These are phyloP conservation scores for Aureobasidium sp. DNA, from an alignment of 2,329 filamentous ascomycete genomes.

Conservation along the genomic window DNA sequence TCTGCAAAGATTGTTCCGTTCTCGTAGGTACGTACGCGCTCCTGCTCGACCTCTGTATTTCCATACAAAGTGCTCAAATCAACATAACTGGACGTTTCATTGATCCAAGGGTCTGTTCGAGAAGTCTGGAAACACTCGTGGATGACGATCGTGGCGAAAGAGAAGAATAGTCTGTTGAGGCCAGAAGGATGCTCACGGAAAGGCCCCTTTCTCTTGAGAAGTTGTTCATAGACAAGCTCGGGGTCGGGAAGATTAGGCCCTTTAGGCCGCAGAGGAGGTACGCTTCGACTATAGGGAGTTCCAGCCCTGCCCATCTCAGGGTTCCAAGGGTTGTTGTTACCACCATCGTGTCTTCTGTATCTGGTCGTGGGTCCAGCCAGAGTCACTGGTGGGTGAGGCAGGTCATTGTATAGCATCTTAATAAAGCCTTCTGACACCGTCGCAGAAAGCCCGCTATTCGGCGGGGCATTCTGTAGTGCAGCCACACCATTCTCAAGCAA, in stretches of 20 bases:
- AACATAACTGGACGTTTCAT: slow-evolving; percentile 43
- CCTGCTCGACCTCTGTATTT: slow-evolving; percentile 38
- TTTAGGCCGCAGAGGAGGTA: slow-evolving; percentile 42
- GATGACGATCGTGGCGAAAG: slow-evolving; percentile 43
- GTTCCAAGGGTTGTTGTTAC: slow-evolving; percentile 42
- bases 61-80: slow-evolving; percentile 43
- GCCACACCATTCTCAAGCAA: slow-evolving; percentile 46
- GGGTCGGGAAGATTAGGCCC: slow-evolving; percentile 44
- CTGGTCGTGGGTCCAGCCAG: slow-evolving; percentile 40
- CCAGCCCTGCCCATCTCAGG: slow-evolving; percentile 50
- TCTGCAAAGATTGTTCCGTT: slow-evolving; percentile 40
- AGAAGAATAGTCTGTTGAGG: slow-evolving; percentile 42
- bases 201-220: slow-evolving; percentile 36
- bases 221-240: slow-evolving; percentile 42
- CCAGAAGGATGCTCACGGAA: slow-evolving; percentile 41
- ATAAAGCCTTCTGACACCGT: slow-evolving; percentile 47
- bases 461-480: slow-evolving; percentile 46
- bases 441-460: slow-evolving; percentile 43
- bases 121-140: slow-evolving; percentile 43
- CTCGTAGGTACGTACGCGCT: slow-evolving; percentile 37
- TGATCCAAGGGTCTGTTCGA: slow-evolving; percentile 36
- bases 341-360: slow-evolving; percentile 41
- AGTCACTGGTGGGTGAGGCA: slow-evolving; percentile 46
- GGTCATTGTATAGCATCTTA: slow-evolving; percentile 46
- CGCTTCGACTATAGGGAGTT: slow-evolving; percentile 39